These are phyloP conservation scores for Acer saccharum DNA, from an alignment of 345 rosid genomes.

Conservation along the genomic window DNA sequence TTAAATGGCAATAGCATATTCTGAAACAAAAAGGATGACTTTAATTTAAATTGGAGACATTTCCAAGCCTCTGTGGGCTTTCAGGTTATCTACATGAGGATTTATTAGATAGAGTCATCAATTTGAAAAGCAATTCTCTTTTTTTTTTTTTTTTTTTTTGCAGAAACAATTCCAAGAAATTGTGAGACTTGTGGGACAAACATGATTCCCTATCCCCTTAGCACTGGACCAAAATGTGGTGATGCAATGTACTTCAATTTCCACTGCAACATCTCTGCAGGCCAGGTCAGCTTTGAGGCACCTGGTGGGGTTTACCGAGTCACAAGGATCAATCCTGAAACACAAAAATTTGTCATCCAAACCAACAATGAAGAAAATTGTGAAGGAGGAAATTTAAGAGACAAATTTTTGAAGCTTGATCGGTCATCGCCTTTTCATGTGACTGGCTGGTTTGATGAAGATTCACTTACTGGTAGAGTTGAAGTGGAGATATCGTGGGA, in stretches of 20 bases:
- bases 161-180: constrained; percentile 46
- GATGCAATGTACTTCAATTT: constrained; percentile 58
- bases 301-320: constrained; percentile 36
- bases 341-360: constrained; percentile 40
- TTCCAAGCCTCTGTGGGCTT: neutral
- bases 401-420: constrained; percentile 15
- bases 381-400: constrained; percentile 18
- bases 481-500: constrained; percentile 64
- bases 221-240: constrained; percentile 59
- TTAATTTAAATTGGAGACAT: neutral
- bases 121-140: neutral
- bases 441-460: constrained; percentile 37
- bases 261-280: constrained; percentile 45
- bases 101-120: constrained; percentile 2
- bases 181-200: constrained; percentile 55
- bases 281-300: constrained; percentile 43
- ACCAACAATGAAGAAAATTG: constrained; percentile 26
- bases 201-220: constrained; percentile 63
- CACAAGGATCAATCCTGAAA: constrained; percentile 42
- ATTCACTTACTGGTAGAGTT: constrained; percentile 21
- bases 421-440: constrained; percentile 38
- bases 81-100: neutral
- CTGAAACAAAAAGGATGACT: neutral
- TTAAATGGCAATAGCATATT: neutral
- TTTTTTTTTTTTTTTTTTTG: constrained; percentile 9